Base-by-base conservation (phyloP, 2,329 filamentous ascomycete species). In the Stagonosporopsis tanaceti region DNA sequence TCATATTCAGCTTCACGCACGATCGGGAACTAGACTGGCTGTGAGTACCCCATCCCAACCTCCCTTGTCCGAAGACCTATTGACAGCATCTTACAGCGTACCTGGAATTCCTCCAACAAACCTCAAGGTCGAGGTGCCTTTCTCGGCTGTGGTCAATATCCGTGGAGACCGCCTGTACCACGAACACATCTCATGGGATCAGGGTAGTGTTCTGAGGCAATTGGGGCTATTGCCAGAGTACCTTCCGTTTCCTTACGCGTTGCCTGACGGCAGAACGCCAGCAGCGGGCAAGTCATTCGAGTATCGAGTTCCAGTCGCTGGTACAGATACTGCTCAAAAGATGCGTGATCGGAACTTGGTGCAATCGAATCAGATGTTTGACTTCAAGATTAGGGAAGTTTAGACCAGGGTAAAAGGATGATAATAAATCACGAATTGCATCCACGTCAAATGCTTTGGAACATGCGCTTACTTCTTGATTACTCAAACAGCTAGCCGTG, bases 141-240 rank as follows among this genome's bases (percentile, higher is more conserved):
- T 89, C 60, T 87, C 83, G 0, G 80, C 84, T 9, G 81, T 90
- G 0, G 87, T 90, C 12, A 88, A 89, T 62, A 82, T 90, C 39
- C 83, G 87, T 2, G 87, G 87, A 4, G 86, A 89, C 64, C 78
- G 87, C 1, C 75, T 90, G 0, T 89, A 86, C 61, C 86, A 89
- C 62, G 88, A 90, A 67, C 87, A 90, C 61, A 89, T 90, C 39
- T 76, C 82, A 7, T 90, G 87, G 87, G 87, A 90, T 59, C 87
- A 89, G 68, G 83, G 80, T 0, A 87, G 84, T 0, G 81, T 85
- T 1, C 74, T 90, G 3, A 71, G 79, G 2, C 87, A 90, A 68
- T 73, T 89, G 1, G 87, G 85, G 1, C 70, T 89, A 11, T 69
- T 90, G 48, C 86, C 86, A 0, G 81, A 89, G 47, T 89, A 87